Base-by-base conservation (phyloP, 2,329 filamentous ascomycete genomes). In the Aspergillus ibericus region DNA sequence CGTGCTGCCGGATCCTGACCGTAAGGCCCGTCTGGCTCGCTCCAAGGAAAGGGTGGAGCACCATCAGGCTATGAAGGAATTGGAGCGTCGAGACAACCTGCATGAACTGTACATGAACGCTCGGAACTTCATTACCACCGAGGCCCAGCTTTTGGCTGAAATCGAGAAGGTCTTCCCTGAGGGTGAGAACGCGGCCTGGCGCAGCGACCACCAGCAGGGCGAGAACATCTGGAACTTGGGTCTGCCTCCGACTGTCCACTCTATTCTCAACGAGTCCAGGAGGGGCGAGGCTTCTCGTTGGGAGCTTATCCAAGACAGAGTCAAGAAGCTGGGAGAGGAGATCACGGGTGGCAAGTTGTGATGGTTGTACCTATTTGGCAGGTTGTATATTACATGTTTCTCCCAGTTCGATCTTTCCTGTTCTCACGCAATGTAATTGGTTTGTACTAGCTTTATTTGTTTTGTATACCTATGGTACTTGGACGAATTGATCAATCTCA, bases 41-140 rank as follows among this genome's bases (percentile, higher is more conserved):
- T 72, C 75, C 36, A 64, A 62, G 22, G 67, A 72, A 60, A 71
- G 75, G 56, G 54, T 80, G 57, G 70, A 77, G 51, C 76, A 78
- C 13, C 73, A 82, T 42, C 73, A 80, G 32, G 77, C 75, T 9
- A 73, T 78, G 54, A 86, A 87, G 71, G 80, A 81, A 44, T 82
- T 87, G 58, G 81, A 82, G 54, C 85, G 89, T 52, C 82, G 85
- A 60, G 86, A 93, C 64, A 84, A 88, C 15, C 78, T 99, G 29
- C 91, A 96, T 76, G 87, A 91, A 59, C 83, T 99, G 12, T 99
- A 99, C 78, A 90, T 95, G 78, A 90, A 92, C 67, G 92, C 95
- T 5, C 85, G 89, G 25, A 81, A 85, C 38, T 99, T 98, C 78
- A 97, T 99, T 71, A 88, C 92, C 16, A 88, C 84, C 22, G 92